These are phyloP conservation scores for Misopates orontium DNA, from an alignment of 257 asterid species.

Conservation along the genomic window DNA sequence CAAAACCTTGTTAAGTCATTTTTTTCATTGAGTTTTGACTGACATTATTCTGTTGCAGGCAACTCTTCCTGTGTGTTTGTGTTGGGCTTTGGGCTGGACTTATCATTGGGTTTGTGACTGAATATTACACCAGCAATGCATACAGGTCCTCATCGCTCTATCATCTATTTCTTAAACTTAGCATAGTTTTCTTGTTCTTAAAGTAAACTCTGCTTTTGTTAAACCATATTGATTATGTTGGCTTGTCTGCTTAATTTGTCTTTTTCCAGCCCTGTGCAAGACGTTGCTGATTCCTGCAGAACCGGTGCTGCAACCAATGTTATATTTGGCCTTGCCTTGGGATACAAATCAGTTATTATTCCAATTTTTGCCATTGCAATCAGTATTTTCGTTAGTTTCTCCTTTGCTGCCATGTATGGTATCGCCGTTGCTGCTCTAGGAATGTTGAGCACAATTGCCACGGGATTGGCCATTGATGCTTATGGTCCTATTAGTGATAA, in stretches of 20 bases:
- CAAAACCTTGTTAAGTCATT: conserved; percentile 8
- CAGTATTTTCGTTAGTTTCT: conserved; percentile 81
- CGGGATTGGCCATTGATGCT: conserved; percentile 91
- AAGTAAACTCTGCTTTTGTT: background rate
- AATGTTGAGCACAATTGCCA: conserved; percentile 92
- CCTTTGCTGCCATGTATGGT: conserved; percentile 92
- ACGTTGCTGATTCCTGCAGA: conserved; percentile 96
- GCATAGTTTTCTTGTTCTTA: conserved; percentile 1
- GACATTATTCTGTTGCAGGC: conserved; percentile 49
- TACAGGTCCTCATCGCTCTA: conserved; percentile 54
- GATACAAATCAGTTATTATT: conserved; percentile 89
- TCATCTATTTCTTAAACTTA: conserved; percentile 7
- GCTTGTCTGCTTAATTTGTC: background rate
- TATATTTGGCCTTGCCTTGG: conserved; percentile 90
- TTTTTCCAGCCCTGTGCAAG: conserved; percentile 71
- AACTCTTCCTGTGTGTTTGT: conserved; percentile 75
- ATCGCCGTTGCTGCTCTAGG: conserved; percentile 93
- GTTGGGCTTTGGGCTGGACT: conserved; percentile 99
- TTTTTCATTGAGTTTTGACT: conserved; percentile 9
- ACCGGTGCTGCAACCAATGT: conserved; percentile 97
- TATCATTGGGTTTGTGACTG: conserved; percentile 85
- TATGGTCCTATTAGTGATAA: conserved; percentile 97
- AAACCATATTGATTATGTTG: background rate
- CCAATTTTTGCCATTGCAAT: conserved; percentile 86
- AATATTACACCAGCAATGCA: conserved; percentile 90